Evolutionary conservation across 2,329 filamentous ascomycete genomes (phyloP).

Genomic region (Cordyceps pruinosa): DNA sequence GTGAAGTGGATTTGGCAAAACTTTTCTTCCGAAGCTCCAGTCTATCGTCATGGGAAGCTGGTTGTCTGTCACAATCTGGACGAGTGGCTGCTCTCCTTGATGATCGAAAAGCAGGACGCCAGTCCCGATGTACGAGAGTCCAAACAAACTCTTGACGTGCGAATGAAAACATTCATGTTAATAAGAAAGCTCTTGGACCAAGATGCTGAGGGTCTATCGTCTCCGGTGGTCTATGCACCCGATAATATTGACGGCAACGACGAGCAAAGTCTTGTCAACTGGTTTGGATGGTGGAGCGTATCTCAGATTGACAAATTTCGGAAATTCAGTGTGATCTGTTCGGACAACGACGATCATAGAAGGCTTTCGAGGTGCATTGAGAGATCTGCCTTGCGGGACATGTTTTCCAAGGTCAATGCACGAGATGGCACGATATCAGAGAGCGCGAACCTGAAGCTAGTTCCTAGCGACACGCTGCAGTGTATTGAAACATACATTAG

Average conservation of each 20-base stretch:
- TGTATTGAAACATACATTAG: neutral
- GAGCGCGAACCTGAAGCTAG: neutral
- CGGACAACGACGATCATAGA: slow-evolving; percentile 20
- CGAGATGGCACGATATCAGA: neutral
- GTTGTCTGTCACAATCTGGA: slow-evolving; percentile 24
- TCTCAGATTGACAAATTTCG: slow-evolving; percentile 43
- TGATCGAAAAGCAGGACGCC: slow-evolving; percentile 15
- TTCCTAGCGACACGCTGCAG: neutral
- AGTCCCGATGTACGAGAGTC: neutral
- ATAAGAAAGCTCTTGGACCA: neutral
- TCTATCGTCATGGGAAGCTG: slow-evolving; percentile 19
- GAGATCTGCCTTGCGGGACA: slow-evolving; percentile 9
- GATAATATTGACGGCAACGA: slow-evolving; percentile 47
- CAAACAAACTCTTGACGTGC: neutral
- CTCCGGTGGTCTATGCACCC: slow-evolving; percentile 40
- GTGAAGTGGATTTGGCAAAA: slow-evolving; percentile 29
- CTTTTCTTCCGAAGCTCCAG: slow-evolving; percentile 13
- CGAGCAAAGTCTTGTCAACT: slow-evolving; percentile 56
- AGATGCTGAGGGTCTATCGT: neutral
- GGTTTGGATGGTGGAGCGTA: slow-evolving; percentile 54
- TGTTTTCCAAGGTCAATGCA: neutral
- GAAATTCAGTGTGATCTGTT: slow-evolving; percentile 50
- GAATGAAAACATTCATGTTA: slow-evolving; percentile 6
- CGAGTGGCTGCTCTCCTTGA: slow-evolving; percentile 25
- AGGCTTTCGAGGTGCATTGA: slow-evolving; percentile 21